A percentile compares a stretch with the other conserved stretches of the same genome.
These are phyloP conservation scores for Mucor velutinosus DNA, from an alignment of 371 early-diverging fungal genomes.

Conservation along the genomic window DNA sequence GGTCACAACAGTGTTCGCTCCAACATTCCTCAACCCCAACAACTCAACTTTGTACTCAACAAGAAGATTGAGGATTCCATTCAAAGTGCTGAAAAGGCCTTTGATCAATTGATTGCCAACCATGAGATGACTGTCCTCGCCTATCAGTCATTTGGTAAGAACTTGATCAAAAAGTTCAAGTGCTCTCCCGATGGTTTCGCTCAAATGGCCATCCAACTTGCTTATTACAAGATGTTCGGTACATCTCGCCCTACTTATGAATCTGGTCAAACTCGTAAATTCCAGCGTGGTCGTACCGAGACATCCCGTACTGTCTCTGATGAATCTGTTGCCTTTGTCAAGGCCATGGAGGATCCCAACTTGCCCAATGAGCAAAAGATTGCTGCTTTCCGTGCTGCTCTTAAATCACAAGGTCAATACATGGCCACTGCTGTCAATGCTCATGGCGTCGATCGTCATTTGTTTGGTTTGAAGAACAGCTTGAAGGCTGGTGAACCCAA, in stretches of 20 bases:
- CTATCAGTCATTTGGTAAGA: conserved; percentile 89
- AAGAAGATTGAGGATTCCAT: conserved; percentile 58
- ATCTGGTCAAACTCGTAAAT: conserved; percentile 88
- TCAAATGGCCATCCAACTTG: conserved; percentile 96
- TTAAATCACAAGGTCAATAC: conserved; percentile 78
- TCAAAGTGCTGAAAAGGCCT: conserved; percentile 63
- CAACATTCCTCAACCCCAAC: conserved; percentile 63
- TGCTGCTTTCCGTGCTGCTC: conserved; percentile 71
- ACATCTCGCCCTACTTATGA: conserved; percentile 86
- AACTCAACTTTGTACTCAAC: conserved; percentile 72
- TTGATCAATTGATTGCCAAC: conserved; percentile 68
- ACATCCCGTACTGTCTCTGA: conserved; percentile 83
- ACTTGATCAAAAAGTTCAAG: conserved; percentile 86
- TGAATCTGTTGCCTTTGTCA: conserved; percentile 84
- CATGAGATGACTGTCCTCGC: conserved; percentile 85
- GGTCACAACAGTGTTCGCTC: conserved; percentile 52
- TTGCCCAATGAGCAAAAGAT: conserved; percentile 61
- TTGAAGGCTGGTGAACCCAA: conserved; percentile 71
- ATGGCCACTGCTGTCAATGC: conserved; percentile 83
- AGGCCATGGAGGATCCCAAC: conserved; percentile 79
- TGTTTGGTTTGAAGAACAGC: conserved; percentile 68
- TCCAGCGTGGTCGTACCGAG: conserved; percentile 95
- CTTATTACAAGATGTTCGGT: conserved; percentile 91
- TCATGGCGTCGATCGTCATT: conserved; percentile 90
- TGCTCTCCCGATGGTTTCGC: conserved; percentile 91